Percentiles rank a stretch among this genome's conserved stretches.
phyloP scores from a whole-genome alignment of 768 basidiomycete species.

The Aureoboletus auriporus region DNA sequence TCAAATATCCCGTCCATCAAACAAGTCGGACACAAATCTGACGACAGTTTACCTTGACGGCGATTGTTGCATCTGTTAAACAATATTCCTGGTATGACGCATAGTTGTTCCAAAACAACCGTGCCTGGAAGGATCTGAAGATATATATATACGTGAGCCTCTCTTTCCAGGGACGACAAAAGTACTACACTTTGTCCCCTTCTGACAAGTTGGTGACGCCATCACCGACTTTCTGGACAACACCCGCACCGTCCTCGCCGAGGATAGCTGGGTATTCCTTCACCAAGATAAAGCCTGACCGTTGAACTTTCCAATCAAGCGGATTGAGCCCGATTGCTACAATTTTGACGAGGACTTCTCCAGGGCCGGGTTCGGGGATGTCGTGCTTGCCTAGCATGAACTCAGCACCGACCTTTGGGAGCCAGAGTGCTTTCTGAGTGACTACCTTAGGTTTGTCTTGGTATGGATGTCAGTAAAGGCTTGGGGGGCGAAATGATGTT shows the following conservation, averaged over 20 bases:
- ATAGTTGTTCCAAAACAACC: constrained; percentile 8
- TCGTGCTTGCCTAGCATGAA: constrained; percentile 5
- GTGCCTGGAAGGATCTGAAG: constrained; percentile 6
- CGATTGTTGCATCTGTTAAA: constrained; percentile 12
- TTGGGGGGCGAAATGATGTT: not conserved
- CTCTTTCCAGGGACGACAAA: not conserved
- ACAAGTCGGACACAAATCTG: not conserved
- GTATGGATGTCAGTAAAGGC: not conserved
- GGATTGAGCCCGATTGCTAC: constrained; percentile 42
- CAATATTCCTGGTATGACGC: constrained; percentile 22
- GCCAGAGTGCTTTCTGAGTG: constrained; percentile 19
- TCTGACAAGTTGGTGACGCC: constrained; percentile 29
- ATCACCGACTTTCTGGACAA: constrained; percentile 33
- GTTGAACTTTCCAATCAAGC: constrained; percentile 30
- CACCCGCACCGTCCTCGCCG: constrained; percentile 37
- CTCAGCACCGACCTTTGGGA: constrained; percentile 7
- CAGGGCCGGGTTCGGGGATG: constrained; percentile 35
- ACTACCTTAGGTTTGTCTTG: not conserved
- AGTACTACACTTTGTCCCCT: constrained; percentile 29
- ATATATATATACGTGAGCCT: no score
- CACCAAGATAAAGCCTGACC: constrained; percentile 13
- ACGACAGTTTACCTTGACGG: constrained; percentile 9
- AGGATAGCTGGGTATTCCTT: constrained; percentile 34
- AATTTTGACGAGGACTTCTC: constrained; percentile 41
- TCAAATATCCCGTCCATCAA: not conserved